Conservation (phyloP, 495 filamentous ascomycete species). For the Parathielavia appendiculata region DNA sequence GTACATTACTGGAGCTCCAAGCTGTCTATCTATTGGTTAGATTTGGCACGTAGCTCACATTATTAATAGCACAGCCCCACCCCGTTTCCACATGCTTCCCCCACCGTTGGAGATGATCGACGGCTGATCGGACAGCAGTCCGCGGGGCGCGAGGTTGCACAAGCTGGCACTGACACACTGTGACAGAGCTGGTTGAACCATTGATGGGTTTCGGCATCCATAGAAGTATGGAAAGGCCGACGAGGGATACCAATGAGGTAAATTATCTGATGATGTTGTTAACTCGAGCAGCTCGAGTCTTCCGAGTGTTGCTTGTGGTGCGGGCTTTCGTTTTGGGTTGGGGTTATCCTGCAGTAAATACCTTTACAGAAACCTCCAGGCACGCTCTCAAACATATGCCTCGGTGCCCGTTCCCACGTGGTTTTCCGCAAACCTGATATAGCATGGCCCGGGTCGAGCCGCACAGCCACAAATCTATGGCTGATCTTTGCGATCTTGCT, state of each 20-base stretch:
- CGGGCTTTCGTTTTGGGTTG: too few relatives aligned
- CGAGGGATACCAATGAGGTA: too few relatives aligned
- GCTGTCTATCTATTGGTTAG: conserved; percentile 1
- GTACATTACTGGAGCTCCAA: conserved; percentile 1
- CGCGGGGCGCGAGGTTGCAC: not conserved
- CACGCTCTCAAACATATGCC: not conserved
- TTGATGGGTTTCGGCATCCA: too few relatives aligned
- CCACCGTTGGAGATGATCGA: not conserved
- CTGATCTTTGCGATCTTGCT: not conserved
- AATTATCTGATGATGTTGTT: too few relatives aligned
- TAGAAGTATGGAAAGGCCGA: too few relatives aligned
- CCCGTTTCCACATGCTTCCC: conserved; percentile 1
- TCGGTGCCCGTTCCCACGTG: not conserved
- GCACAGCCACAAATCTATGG: conserved; percentile 14
- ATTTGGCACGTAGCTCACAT: not conserved
- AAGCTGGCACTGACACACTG: not conserved
- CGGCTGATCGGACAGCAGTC: not conserved
- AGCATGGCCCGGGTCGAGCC: conserved; percentile 1
- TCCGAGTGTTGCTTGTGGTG: too few relatives aligned
- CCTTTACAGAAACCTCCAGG: not conserved
- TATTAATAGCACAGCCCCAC: conserved; percentile 20
- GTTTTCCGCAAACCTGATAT: not conserved
- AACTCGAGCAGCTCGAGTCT: too few relatives aligned
- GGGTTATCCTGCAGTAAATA: too few relatives aligned
- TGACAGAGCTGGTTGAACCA: too few relatives aligned